Evolutionary conservation across 768 basidiomycete genomes (phyloP).

Genomic region (Epithele typhae): DNA sequence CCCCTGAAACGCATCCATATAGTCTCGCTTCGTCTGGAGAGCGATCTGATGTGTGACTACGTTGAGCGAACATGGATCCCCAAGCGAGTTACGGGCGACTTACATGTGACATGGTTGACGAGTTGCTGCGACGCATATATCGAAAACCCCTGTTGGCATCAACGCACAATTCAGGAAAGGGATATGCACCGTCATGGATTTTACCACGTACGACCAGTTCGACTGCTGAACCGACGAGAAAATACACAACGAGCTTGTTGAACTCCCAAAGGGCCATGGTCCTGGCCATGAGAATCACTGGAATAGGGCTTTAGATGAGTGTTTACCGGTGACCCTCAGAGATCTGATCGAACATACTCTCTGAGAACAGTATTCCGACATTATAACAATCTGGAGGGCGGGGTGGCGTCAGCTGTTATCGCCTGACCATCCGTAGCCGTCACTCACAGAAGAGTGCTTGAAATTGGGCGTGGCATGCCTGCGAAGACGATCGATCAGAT

Average conservation of each 20-base stretch:
- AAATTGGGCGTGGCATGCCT: neutral
- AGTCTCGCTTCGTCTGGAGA: neutral
- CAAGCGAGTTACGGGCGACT: neutral
- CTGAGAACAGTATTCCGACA: neutral
- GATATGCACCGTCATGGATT: neutral
- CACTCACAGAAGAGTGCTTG: neutral
- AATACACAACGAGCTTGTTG: neutral
- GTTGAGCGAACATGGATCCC: neutral
- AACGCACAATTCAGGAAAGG: too few relatives aligned
- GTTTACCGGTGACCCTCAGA: neutral
- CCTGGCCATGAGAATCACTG: neutral
- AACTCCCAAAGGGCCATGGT: conserved; percentile 1
- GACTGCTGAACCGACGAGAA: neutral
- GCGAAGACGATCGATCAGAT: neutral
- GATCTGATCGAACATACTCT: neutral
- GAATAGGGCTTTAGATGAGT: neutral
- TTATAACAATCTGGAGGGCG: neutral
- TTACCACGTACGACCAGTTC: neutral
- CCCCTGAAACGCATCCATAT: neutral
- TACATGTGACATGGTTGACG: neutral
- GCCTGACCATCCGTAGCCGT: too few relatives aligned
- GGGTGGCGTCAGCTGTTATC: too few relatives aligned
- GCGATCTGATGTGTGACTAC: neutral
- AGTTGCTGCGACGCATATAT: neutral
- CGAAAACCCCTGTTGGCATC: neutral